Conservation (phyloP, 2,329 filamentous ascomycete species). For the Trichoderma atroviride region DNA sequence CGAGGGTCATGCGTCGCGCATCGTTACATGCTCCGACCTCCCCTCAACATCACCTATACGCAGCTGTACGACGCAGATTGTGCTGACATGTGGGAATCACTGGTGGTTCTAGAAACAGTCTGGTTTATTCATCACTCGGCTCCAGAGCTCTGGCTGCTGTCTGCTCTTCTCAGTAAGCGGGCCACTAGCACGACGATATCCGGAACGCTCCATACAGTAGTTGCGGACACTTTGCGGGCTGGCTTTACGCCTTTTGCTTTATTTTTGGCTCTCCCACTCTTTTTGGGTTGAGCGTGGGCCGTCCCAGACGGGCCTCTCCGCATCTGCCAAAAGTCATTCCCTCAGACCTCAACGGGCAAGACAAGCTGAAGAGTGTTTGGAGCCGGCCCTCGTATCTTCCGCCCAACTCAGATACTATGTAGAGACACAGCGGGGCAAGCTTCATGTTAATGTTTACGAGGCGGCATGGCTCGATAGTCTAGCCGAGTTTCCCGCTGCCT, state of each 20-base stretch:
- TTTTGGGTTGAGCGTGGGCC: constrained; percentile 20
- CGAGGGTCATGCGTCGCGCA: constrained; percentile 26
- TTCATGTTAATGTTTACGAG: not conserved
- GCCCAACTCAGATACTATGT: not conserved
- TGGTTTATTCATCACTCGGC: not conserved
- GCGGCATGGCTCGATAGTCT: not conserved
- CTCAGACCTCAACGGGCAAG: constrained; percentile 4
- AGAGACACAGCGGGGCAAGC: not conserved
- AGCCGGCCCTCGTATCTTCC: not conserved
- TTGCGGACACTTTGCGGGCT: constrained; percentile 15
- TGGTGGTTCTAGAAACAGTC: not conserved
- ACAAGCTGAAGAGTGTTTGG: not conserved
- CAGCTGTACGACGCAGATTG: not conserved
- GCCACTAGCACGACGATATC: not conserved
- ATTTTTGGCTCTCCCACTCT: constrained; percentile 8
- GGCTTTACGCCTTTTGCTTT: constrained; percentile 8
- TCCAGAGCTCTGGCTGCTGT: not conserved
- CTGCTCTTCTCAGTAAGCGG: not conserved
- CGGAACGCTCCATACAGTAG: constrained; percentile 1
- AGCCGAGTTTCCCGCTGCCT: not conserved
- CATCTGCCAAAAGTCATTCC: not conserved
- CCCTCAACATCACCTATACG: constrained; percentile 10
- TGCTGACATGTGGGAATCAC: constrained; percentile 1
- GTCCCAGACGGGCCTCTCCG: constrained; percentile 27
- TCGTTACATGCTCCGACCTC: constrained; percentile 8